Base-by-base conservation (phyloP, 441 rosid species). In the Bruguiera hainesii region DNA sequence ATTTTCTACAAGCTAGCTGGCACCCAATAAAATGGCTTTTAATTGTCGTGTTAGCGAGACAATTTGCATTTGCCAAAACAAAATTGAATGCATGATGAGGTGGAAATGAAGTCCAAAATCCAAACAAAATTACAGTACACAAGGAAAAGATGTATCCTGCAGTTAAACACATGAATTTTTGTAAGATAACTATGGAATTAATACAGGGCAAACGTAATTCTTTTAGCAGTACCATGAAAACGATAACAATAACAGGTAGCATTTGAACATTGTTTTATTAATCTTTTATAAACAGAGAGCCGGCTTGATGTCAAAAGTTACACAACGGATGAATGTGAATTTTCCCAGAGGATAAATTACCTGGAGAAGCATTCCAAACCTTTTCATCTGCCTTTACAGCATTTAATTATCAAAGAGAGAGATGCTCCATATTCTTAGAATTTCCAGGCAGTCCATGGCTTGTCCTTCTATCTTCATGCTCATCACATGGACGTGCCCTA, bases 401-500 rank as follows among this genome's bases (percentile, higher is more conserved):
- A 29, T n/a, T 39, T 56, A 49, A 9, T 62, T 56, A 64, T 84
- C 82, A 89, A 31, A 94, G 86, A 69, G 91, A 87, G 63, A 91
- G 94, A 71, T 74, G 89, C 63, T 84, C 87, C 61, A 83, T 79
- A 75, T 78, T 86, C 75, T 80, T 85, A 56, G 78, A 68, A 69
- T 76, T 81, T 74, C 72, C 80, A 9, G 82, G 59, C 69, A 82
- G 71, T 70, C 79, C 80, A 42, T 78, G 75, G 71, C 81, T 82
- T 15, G 67, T 66, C 71, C 80, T 76, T 76, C 75, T 79, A 56
- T 89, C 91, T 46, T 85, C 97, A 60, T 80, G 87, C 67, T 79
- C 97, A 48, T 88, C 90, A 35, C 78, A 73, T 48, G 89, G 75
- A 71, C 80, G 83, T 61, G 72, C 84, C 64, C 89, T 82, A 69